These are phyloP conservation scores for Casuarina equisetifolia DNA, from an alignment of 306 rosid species.

Conservation along the genomic window DNA sequence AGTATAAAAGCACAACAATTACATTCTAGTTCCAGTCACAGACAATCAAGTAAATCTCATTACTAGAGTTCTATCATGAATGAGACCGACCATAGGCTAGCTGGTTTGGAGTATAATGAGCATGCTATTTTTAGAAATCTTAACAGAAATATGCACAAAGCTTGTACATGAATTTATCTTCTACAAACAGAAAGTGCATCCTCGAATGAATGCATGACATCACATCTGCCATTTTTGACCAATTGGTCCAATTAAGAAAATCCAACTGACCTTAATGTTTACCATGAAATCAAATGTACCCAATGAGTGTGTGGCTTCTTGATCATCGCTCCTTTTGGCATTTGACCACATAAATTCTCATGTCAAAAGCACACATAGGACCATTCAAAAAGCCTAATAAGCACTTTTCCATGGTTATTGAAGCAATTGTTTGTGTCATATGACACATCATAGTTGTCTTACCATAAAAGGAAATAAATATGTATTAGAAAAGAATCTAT, in stretches of 20 bases:
- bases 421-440: not conserved
- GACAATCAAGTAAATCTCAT: not conserved
- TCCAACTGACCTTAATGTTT: not conserved
- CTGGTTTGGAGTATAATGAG: not conserved
- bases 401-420: not conserved
- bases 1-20: conserved; percentile 6
- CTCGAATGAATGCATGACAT: not conserved
- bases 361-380: too few relatives aligned
- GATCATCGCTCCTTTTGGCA: not conserved
- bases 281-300: not conserved
- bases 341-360: not conserved
- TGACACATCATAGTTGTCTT: not conserved
- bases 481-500: not conserved
- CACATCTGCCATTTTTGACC: not conserved
- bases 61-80: not conserved
- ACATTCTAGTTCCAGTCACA: not conserved
- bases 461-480: not conserved
- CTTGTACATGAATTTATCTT: not conserved
- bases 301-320: not conserved
- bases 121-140: not conserved
- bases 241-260: not conserved
- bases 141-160: not conserved
- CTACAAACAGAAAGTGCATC: too few relatives aligned
- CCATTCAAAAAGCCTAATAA: not conserved
- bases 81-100: not conserved